Percentiles rank a stretch among this genome's conserved stretches.
These are phyloP conservation scores for Starmerella riodocensis DNA, from an alignment of 805 yeast genomes.

Conservation along the genomic window DNA sequence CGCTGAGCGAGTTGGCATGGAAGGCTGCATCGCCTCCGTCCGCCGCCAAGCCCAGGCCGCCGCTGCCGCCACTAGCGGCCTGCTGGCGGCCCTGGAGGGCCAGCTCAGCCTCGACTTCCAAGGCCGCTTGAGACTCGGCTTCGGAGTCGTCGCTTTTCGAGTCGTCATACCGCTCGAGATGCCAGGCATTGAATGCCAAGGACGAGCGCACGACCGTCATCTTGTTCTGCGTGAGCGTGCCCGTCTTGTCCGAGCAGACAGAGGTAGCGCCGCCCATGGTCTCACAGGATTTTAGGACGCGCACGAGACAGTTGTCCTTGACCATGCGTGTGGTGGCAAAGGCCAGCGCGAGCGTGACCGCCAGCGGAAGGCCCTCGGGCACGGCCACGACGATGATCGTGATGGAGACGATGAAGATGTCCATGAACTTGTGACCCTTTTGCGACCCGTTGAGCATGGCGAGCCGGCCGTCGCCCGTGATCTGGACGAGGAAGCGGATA, in stretches of 20 bases:
- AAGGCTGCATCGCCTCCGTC: not conserved
- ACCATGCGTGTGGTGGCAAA: constrained; percentile 98
- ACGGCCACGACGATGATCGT: constrained; percentile 94
- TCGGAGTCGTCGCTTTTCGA: constrained; percentile 10
- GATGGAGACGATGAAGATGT: constrained; percentile 78
- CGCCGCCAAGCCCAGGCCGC: not conserved
- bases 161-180: constrained; percentile 2
- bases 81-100: not conserved
- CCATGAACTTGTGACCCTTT: constrained; percentile 73
- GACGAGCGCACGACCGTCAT: constrained; percentile 77
- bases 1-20: not conserved
- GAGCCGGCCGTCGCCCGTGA: constrained; percentile 32
- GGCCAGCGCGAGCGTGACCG: constrained; percentile 91
- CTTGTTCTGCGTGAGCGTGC: constrained; percentile 84
- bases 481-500: constrained; percentile 53
- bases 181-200: constrained; percentile 37
- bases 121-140: not conserved
- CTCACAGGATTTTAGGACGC: constrained; percentile 87
- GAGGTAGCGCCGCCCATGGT: constrained; percentile 99
- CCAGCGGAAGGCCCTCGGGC: constrained; percentile 97
- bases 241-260: constrained; percentile 93
- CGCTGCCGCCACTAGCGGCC: not conserved
- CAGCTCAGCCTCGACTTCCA: not conserved
- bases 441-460: constrained; percentile 42
- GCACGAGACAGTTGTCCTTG: constrained; percentile 87